Evolutionary conservation across 2,329 filamentous ascomycete genomes (phyloP).

Genomic region (Colletotrichum acutatum): DNA sequence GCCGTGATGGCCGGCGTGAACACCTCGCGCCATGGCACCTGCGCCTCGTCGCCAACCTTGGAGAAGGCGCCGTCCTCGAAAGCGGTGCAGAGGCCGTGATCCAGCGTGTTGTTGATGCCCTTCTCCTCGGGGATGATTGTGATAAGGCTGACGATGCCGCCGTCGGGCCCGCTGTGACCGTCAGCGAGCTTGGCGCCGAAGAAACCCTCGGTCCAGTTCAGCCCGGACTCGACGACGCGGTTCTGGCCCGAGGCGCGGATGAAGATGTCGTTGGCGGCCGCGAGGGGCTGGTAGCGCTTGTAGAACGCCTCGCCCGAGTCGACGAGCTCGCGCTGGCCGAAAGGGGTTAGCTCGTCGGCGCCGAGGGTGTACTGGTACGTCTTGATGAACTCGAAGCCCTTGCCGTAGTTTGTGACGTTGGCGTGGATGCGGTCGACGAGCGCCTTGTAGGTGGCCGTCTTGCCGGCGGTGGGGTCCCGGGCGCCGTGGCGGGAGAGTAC

Average conservation of each 20-base stretch:
- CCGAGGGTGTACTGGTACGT: constrained; percentile 79
- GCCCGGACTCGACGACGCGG: constrained; percentile 79
- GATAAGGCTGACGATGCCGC: constrained; percentile 63
- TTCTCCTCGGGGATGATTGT: constrained; percentile 76
- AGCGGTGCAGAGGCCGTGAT: constrained; percentile 75
- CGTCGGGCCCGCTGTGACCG: constrained; percentile 45
- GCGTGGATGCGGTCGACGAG: constrained; percentile 75
- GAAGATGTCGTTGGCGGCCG: constrained; percentile 70
- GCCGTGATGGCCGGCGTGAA: constrained; percentile 76
- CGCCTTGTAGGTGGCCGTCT: constrained; percentile 71
- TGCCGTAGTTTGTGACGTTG: constrained; percentile 65
- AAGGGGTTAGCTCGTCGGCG: constrained; percentile 73
- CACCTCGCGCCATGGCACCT: constrained; percentile 67
- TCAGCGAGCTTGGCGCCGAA: constrained; percentile 59
- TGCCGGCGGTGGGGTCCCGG: constrained; percentile 79
- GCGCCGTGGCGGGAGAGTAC: constrained; percentile 87
- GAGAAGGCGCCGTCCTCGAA: constrained; percentile 73
- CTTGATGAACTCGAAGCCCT: constrained; percentile 75
- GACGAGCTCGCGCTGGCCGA: constrained; percentile 75
- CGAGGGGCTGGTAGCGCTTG: constrained; percentile 74
- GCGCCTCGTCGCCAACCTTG: constrained; percentile 59
- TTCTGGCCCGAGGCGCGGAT: constrained; percentile 76
- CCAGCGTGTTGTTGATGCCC: constrained; percentile 83
- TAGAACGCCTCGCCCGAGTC: constrained; percentile 84
- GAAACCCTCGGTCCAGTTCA: constrained; percentile 81